phyloP scores from a whole-genome alignment of 23 red algal species.

The Cyanidioschyzon merolae region DNA sequence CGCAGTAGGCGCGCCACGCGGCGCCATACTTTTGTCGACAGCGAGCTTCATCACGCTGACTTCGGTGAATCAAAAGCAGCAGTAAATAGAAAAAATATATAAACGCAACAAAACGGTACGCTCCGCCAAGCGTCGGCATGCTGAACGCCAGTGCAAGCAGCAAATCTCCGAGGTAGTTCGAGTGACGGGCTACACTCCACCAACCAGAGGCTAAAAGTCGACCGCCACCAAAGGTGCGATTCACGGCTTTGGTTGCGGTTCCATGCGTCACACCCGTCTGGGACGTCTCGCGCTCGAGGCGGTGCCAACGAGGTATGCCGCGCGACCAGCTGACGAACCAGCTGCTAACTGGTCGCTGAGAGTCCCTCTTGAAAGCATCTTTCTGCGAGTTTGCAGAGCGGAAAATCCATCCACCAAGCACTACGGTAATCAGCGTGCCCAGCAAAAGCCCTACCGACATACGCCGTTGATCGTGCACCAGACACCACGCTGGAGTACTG shows the following conservation, averaged over 20 bases:
- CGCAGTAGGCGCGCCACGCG: conserved; percentile 85
- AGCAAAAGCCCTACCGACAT: conserved; percentile 17
- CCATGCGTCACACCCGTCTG: not conserved
- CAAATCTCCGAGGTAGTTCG: conserved; percentile 90
- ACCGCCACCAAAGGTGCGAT: conserved; percentile 43
- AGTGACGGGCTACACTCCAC: conserved; percentile 83
- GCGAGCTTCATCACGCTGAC: conserved; percentile 65
- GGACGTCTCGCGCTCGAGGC: not conserved
- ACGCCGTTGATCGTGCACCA: conserved; percentile 26
- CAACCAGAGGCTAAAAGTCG: conserved; percentile 71
- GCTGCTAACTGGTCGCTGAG: conserved; percentile 25
- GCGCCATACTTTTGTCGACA: conserved; percentile 68
- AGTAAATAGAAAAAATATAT: conserved; percentile 97
- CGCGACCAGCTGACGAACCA: not conserved
- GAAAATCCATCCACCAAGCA: conserved; percentile 54
- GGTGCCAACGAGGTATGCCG: not conserved
- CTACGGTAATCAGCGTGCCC: conserved; percentile 1
- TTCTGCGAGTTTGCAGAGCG: conserved; percentile 97
- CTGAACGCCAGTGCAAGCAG: conserved; percentile 59
- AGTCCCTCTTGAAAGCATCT: conserved; percentile 76
- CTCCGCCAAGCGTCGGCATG: conserved; percentile 44
- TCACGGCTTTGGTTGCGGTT: not conserved
- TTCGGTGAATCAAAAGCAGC: conserved; percentile 68
- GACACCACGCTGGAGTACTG: conserved; percentile 20
- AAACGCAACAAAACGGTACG: conserved; percentile 25